Percentiles rank a stretch among this genome's conserved stretches.
These are phyloP conservation scores for Lipomyces chichibuensis DNA, from an alignment of 805 yeast genomes.

Conservation along the genomic window DNA sequence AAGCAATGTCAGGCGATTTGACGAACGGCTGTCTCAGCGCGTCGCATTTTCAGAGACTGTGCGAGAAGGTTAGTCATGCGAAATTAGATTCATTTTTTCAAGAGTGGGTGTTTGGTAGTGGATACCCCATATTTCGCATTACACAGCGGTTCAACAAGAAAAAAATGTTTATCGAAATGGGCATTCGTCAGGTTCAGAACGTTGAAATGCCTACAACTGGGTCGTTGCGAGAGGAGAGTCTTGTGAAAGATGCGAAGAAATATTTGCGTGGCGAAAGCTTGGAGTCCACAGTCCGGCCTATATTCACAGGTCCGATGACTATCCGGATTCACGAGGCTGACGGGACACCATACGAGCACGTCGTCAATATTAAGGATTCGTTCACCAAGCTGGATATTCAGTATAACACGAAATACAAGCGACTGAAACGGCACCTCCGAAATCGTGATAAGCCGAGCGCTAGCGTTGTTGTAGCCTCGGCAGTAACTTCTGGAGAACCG, in stretches of 20 bases:
- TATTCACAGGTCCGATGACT: slow-evolving; percentile 93
- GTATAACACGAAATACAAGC: slow-evolving; percentile 89
- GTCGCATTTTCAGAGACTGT: slow-evolving; percentile 84
- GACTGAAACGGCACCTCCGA: slow-evolving; percentile 63
- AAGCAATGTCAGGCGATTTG: slow-evolving; percentile 94
- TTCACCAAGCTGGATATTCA: slow-evolving; percentile 89
- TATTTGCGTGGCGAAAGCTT: slow-evolving; percentile 34
- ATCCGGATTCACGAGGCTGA: slow-evolving; percentile 96
- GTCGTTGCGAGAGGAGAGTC: slow-evolving; percentile 46
- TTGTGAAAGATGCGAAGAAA: slow-evolving; percentile 48
- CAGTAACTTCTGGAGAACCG: slow-evolving; percentile 23
- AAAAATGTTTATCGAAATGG: slow-evolving; percentile 91
- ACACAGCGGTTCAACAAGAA: slow-evolving; percentile 93
- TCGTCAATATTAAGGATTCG: slow-evolving; percentile 84
- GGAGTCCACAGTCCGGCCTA: slow-evolving; percentile 41
- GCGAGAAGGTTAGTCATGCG: slow-evolving; percentile 90
- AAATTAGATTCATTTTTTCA: slow-evolving; percentile 80
- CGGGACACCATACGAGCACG: slow-evolving; percentile 98
- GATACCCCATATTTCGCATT: slow-evolving; percentile 84
- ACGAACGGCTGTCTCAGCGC: slow-evolving; percentile 77
- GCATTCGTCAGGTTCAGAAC: slow-evolving; percentile 84
- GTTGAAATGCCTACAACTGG: slow-evolving; percentile 52
- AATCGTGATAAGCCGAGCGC: slow-evolving; percentile 44
- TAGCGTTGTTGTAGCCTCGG: slow-evolving; percentile 24
- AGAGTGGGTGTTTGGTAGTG: slow-evolving; percentile 91